phyloP scores from a whole-genome alignment of 805 yeast species.

The Schizosaccharomyces lindneri region DNA sequence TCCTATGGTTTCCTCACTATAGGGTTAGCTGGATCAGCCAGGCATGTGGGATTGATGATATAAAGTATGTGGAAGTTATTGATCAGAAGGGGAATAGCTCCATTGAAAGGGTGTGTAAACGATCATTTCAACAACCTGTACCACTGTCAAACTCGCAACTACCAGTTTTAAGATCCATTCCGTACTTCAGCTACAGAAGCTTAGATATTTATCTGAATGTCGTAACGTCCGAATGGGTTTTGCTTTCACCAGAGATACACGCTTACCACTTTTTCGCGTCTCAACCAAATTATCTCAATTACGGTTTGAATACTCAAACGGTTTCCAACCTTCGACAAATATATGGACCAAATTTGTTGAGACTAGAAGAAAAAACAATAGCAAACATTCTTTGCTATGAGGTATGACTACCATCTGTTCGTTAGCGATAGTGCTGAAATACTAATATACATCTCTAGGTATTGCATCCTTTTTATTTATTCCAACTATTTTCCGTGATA shows the following conservation, averaged over 20 bases:
- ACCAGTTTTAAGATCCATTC: too few relatives aligned
- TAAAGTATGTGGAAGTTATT: neutral
- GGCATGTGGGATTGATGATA: neutral
- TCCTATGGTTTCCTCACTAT: neutral
- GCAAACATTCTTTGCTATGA: constrained; percentile 52
- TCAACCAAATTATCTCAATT: constrained; percentile 15
- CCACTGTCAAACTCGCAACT: too few relatives aligned
- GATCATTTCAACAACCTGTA: too few relatives aligned
- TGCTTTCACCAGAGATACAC: neutral
- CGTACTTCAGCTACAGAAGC: neutral
- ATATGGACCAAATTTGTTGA: constrained; percentile 55
- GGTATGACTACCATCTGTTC: constrained; percentile 15
- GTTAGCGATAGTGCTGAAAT: neutral
- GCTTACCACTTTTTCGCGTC: neutral
- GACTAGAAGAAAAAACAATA: constrained; percentile 47
- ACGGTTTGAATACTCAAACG: constrained; percentile 45
- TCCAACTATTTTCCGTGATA: constrained; percentile 75
- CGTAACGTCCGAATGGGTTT: neutral
- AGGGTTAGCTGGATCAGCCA: neutral
- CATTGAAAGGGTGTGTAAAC: too few relatives aligned
- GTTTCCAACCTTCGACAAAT: constrained; percentile 46
- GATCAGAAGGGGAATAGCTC: too few relatives aligned
- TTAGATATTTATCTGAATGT: neutral
- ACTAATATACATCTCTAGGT: neutral
- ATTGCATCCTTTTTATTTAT: constrained; percentile 82